These are phyloP conservation scores for Epichloe hybrida DNA, from an alignment of 2,329 filamentous ascomycete genomes.

Conservation along the genomic window DNA sequence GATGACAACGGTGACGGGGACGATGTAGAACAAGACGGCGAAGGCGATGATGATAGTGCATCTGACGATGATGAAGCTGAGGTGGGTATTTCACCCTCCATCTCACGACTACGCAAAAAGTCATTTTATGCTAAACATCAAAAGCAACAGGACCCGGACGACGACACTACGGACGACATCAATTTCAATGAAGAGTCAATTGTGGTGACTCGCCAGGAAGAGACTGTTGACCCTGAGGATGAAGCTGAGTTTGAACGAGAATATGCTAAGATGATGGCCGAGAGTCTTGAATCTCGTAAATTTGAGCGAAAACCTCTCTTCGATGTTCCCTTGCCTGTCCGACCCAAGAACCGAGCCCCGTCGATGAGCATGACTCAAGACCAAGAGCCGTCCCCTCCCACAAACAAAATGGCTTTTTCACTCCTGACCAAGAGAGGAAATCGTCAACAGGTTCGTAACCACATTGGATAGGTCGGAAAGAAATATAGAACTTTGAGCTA, in stretches of 20 bases:
- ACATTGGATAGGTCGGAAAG: neutral
- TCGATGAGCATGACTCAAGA: slow-evolving; percentile 18
- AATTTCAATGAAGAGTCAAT: slow-evolving; percentile 79
- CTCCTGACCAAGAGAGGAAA: slow-evolving; percentile 93
- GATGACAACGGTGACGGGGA: slow-evolving; percentile 60
- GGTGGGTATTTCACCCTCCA: slow-evolving; percentile 20
- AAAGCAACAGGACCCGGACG: slow-evolving; percentile 31
- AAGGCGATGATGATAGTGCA: slow-evolving; percentile 46
- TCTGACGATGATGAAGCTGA: slow-evolving; percentile 47
- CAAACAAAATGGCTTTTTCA: slow-evolving; percentile 83
- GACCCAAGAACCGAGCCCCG: slow-evolving; percentile 51
- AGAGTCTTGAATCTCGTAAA: slow-evolving; percentile 89
- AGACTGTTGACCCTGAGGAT: slow-evolving; percentile 80
- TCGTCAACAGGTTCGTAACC: slow-evolving; percentile 60
- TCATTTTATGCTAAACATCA: neutral
- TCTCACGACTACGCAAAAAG: neutral
- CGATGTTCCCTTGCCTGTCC: slow-evolving; percentile 93
- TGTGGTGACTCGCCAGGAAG: slow-evolving; percentile 79
- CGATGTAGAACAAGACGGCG: slow-evolving; percentile 47
- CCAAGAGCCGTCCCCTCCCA: slow-evolving; percentile 11
- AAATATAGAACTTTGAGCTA: neutral
- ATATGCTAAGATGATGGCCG: slow-evolving; percentile 96
- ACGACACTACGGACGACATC: slow-evolving; percentile 38
- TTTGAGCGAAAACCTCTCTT: slow-evolving; percentile 91
- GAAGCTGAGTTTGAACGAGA: slow-evolving; percentile 97